Evolutionary conservation across 2,329 filamentous ascomycete genomes (phyloP), one percentile per base, ranked within the genome.

Genomic region (Mycogone perniciosa): DNA sequence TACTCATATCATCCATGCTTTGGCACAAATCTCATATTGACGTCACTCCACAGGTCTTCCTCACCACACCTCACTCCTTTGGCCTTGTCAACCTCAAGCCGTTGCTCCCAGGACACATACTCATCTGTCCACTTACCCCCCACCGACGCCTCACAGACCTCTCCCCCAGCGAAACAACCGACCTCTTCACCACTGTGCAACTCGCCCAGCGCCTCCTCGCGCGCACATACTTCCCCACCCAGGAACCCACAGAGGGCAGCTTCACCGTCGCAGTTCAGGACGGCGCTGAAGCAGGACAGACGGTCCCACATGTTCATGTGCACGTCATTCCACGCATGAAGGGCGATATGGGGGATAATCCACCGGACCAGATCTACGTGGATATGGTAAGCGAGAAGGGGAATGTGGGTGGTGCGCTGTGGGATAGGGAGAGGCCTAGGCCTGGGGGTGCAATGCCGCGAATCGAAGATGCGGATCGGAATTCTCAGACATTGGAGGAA

Each of bases 231-330:
- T 83, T 84, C 57, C 56, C 61, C 7, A 74, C 31, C 67, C 82
- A 55, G 77, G 48, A 60, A 39, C 64, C 69, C 7, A 69, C 77
- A 33, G 86, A 82, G 5, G 82, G 88, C 7, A 87, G 88, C 53
- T 86, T 97, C 71, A 97, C 96, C 64, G 84, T 99, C 45, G 91
- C 92, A 0, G 80, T 99, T n/a, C 93, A 99, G 67, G 93, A 99
- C 67, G 93, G 93, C 20, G 73, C 76, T 31, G 89, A 90, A 53
- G 89, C 93, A 1, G 93, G 93, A 0, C 93, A 99, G 77, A 96
- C 89, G 51, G 92, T 99, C 41, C 77, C 89, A 7, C 93, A 99
- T 71, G 83, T 96, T 10, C 93, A 99, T 71, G 87, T 90, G 29
- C 93, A 99, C 71, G 80, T 96, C 44, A 92, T 96, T 48, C 91